Evolutionary conservation across 202 grass and related monocot species (phyloP).

Genomic region (Carex arenaria): DNA sequence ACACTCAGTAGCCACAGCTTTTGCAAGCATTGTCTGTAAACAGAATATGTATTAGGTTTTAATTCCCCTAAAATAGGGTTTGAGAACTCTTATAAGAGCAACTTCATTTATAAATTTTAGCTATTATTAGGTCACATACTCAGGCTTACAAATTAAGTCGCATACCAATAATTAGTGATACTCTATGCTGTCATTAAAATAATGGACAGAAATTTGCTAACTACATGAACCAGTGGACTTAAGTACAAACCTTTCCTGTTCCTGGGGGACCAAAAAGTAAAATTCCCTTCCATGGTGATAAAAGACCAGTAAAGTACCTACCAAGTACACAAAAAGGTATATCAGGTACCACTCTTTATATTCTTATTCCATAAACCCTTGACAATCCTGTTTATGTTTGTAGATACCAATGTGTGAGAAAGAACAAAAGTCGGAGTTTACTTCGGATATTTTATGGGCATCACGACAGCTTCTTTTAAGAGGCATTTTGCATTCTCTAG

Average conservation of each 20-base stretch:
- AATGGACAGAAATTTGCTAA: background rate
- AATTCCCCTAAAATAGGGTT: background rate
- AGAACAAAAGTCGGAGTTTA: slow-evolving; percentile 38
- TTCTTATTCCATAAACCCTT: background rate
- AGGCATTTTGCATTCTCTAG: slow-evolving; percentile 83
- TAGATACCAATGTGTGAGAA: background rate
- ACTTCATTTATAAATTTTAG: background rate
- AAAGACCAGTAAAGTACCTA: slow-evolving; percentile 90
- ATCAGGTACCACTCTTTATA: background rate
- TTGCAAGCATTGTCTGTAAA: slow-evolving; percentile 90
- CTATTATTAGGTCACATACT: background rate
- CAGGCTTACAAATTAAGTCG: background rate
- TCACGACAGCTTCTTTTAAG: slow-evolving; percentile 91
- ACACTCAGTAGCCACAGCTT: slow-evolving; percentile 88
- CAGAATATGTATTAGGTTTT: background rate
- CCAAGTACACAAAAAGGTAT: slow-evolving; percentile 23
- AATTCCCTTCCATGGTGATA: slow-evolving; percentile 97
- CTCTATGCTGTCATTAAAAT: background rate
- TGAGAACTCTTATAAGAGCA: background rate
- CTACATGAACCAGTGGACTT: background rate
- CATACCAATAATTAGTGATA: background rate
- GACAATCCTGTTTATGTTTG: background rate
- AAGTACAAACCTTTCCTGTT: slow-evolving; percentile 81
- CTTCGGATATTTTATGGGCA: slow-evolving; percentile 99
- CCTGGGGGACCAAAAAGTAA: slow-evolving; percentile 91